Conservation (phyloP, 2,329 filamentous ascomycete species). For the Neopestalotiopsis sp. region DNA sequence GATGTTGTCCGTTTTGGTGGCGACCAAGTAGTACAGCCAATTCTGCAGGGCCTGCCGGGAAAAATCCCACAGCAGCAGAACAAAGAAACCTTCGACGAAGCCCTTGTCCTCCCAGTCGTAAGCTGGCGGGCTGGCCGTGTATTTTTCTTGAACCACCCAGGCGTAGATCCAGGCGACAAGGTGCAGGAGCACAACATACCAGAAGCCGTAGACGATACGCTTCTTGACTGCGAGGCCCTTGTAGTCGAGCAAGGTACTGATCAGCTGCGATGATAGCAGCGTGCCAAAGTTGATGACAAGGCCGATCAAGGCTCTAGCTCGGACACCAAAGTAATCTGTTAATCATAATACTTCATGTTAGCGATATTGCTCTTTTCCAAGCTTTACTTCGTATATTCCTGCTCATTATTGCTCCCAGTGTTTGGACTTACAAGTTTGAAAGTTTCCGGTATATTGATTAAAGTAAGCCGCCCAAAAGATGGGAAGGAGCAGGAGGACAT, state of each 20-base stretch:
- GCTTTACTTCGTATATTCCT: too few relatives aligned
- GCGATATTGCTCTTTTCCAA: too few relatives aligned
- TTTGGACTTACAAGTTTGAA: constrained; percentile 42
- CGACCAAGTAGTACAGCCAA: constrained; percentile 61
- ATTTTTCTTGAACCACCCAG: constrained; percentile 58
- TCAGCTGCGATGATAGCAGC: constrained; percentile 67
- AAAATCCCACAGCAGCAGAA: constrained; percentile 68
- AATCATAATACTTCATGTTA: background rate
- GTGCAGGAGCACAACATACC: constrained; percentile 49
- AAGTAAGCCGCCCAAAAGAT: constrained; percentile 71
- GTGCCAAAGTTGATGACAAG: constrained; percentile 73
- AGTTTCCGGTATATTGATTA: constrained; percentile 53
- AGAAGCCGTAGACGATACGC: constrained; percentile 49
- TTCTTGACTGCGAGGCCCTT: constrained; percentile 36
- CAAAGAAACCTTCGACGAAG: constrained; percentile 70
- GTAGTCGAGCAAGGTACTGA: constrained; percentile 27
- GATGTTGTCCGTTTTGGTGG: constrained; percentile 60
- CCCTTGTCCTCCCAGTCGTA: constrained; percentile 70
- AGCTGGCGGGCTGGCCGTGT: constrained; percentile 53
- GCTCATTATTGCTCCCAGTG: too few relatives aligned
- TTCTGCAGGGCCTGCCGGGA: constrained; percentile 58
- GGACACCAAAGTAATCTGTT: constrained; percentile 69
- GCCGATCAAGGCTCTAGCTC: constrained; percentile 71
- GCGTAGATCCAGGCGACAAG: constrained; percentile 55
- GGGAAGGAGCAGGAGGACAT: constrained; percentile 72